Evolutionary conservation across 2,329 filamentous ascomycete genomes (phyloP).

Genomic region (Sclerotiophoma versabilis): DNA sequence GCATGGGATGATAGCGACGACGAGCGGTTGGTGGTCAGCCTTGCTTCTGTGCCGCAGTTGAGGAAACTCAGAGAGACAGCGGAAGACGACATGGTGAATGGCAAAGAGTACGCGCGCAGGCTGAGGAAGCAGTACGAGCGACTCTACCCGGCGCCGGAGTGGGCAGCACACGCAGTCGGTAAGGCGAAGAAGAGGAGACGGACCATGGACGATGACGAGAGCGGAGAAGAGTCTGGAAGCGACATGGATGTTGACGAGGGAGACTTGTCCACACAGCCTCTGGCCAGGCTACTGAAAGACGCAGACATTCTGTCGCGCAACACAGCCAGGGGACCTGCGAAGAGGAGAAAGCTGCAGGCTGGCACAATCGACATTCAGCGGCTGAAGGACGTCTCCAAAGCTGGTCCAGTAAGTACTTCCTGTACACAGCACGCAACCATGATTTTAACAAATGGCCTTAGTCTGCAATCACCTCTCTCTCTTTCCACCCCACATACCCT

Average conservation of each 20-base stretch:
- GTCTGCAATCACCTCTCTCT: constrained; percentile 80
- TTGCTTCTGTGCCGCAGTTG: constrained; percentile 76
- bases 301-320: constrained; percentile 68
- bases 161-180: constrained; percentile 60
- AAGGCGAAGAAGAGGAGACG: constrained; percentile 57
- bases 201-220: constrained; percentile 49
- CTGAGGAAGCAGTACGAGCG: constrained; percentile 79
- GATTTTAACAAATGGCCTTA: constrained; percentile 28
- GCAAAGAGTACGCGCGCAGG: constrained; percentile 82
- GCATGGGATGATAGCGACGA: constrained; percentile 98
- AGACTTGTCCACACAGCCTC: constrained; percentile 71
- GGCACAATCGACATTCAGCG: constrained; percentile 91
- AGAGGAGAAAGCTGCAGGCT: constrained; percentile 77
- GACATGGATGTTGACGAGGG: constrained; percentile 60
- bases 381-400: constrained; percentile 81
- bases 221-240: constrained; percentile 61
- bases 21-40: constrained; percentile 82
- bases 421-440: neutral
- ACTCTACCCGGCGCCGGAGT: constrained; percentile 67
- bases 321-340: constrained; percentile 58
- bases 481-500: constrained; percentile 88
- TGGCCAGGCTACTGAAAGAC: constrained; percentile 81
- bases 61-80: constrained; percentile 84
- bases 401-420: constrained; percentile 65
- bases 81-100: constrained; percentile 83